phyloP scores from a whole-genome alignment of 2,329 filamentous ascomycete species.

The Aureobasidium sp. region DNA sequence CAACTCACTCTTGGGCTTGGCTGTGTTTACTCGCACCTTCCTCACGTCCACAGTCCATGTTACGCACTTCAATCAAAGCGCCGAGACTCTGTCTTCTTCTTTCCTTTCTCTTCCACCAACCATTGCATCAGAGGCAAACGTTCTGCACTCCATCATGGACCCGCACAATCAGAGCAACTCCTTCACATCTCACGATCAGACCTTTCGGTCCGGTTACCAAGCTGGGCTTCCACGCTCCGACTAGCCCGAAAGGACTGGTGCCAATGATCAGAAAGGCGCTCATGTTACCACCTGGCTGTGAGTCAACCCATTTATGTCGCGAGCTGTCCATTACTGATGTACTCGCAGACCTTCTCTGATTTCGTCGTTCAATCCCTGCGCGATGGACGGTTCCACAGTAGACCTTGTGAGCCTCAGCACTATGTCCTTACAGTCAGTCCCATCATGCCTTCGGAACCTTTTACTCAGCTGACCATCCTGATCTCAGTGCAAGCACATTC shows the following conservation, averaged over 20 bases:
- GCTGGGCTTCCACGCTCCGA: neutral
- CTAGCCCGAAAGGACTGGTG: neutral
- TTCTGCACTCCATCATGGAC: neutral
- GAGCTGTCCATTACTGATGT: neutral
- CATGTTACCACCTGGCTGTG: neutral
- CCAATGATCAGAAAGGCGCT: neutral
- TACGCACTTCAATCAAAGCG: neutral
- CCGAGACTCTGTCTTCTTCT: neutral
- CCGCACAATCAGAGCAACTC: too few species aligned
- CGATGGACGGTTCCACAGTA: neutral
- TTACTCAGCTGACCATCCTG: neutral
- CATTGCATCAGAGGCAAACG: neutral
- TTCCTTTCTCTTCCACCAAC: neutral
- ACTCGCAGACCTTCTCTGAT: neutral
- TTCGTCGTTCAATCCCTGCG: neutral
- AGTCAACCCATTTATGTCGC: neutral
- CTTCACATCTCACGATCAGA: too few species aligned
- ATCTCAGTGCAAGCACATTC: neutral
- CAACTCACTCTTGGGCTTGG: neutral
- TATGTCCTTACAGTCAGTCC: neutral
- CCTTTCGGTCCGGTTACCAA: too few species aligned
- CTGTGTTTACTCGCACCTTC: neutral
- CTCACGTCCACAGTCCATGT: neutral
- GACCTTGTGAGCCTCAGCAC: neutral
- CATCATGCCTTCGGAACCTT: neutral